A percentile compares a stretch with the other conserved stretches of the same genome.
phyloP scores from a whole-genome alignment of 2,329 filamentous ascomycete species.

The Aspergillus sp. region DNA sequence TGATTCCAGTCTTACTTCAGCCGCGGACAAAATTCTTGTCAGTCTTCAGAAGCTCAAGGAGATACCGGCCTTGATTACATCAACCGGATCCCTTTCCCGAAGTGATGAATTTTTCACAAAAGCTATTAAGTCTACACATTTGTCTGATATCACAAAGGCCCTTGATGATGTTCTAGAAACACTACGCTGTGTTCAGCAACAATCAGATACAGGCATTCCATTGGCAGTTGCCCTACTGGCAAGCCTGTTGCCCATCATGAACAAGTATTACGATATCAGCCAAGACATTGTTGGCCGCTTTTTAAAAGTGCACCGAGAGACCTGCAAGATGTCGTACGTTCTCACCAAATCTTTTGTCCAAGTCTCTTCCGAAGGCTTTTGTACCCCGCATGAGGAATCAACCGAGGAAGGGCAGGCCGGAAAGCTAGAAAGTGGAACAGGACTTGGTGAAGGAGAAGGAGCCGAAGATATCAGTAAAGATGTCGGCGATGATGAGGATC shows the following conservation, averaged over 20 bases:
- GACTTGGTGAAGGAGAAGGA: constrained; percentile 90
- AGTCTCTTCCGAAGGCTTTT: constrained; percentile 84
- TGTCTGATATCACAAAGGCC: constrained; percentile 53
- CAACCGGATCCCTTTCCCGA: constrained; percentile 62
- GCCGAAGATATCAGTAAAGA: constrained; percentile 98
- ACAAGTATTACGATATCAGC: constrained; percentile 68
- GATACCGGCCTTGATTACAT: constrained; percentile 60
- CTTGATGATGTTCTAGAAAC: constrained; percentile 47
- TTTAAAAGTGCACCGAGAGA: constrained; percentile 65
- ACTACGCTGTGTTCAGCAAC: constrained; percentile 48
- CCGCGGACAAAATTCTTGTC: constrained; percentile 76
- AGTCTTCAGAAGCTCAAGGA: constrained; percentile 68
- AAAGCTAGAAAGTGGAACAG: constrained; percentile 86
- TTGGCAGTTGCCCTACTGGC: constrained; percentile 60
- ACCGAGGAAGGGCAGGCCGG: constrained; percentile 69
- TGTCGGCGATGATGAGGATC: constrained; percentile 86
- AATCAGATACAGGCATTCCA: constrained; percentile 42
- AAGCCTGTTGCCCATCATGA: constrained; percentile 67
- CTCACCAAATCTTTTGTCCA: constrained; percentile 76
- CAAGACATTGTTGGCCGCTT: constrained; percentile 59
- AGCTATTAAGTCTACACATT: constrained; percentile 60
- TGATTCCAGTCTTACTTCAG: constrained; percentile 58
- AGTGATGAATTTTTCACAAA: constrained; percentile 54
- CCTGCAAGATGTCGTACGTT: constrained; percentile 71
- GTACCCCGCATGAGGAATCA: constrained; percentile 79